Evolutionary conservation across 2,329 filamentous ascomycete genomes (phyloP).

Genomic region (Paraphaeosphaeria minitans): DNA sequence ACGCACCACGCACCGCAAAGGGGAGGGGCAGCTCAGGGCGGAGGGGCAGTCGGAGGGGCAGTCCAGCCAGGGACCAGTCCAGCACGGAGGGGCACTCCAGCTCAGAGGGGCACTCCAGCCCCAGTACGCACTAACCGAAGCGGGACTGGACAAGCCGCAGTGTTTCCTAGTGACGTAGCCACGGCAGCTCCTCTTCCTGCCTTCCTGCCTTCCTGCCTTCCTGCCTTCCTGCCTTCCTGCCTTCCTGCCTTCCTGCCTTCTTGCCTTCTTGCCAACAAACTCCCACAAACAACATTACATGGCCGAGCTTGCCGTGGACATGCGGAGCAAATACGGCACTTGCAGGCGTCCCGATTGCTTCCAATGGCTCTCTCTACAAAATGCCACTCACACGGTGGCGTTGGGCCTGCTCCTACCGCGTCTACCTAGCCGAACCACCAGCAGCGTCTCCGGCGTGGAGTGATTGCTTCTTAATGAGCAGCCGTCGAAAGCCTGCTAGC

Average conservation of each 20-base stretch:
- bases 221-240: too few relatives aligned
- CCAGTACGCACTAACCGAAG: neutral
- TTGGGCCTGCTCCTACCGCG: neutral
- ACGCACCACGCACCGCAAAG: too few relatives aligned
- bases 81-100: neutral
- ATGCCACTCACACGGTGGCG: conserved; percentile 1
- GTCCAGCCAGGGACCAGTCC: too few relatives aligned
- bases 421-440: neutral
- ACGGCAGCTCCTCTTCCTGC: neutral
- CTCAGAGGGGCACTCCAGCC: neutral
- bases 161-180: conserved; percentile 6
- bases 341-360: neutral
- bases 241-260: too few relatives aligned
- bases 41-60: too few relatives aligned
- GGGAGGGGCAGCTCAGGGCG: too few relatives aligned
- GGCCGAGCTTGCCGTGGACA: neutral
- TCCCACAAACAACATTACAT: neutral
- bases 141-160: neutral
- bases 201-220: too few relatives aligned
- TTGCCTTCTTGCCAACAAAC: too few relatives aligned
- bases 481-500: conserved; percentile 11
- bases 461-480: conserved; percentile 17
- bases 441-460: conserved; percentile 7
- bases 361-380: neutral
- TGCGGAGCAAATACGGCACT: neutral